phyloP scores from a whole-genome alignment of 2,329 filamentous ascomycete genomes.

The Didymella pinodella region DNA sequence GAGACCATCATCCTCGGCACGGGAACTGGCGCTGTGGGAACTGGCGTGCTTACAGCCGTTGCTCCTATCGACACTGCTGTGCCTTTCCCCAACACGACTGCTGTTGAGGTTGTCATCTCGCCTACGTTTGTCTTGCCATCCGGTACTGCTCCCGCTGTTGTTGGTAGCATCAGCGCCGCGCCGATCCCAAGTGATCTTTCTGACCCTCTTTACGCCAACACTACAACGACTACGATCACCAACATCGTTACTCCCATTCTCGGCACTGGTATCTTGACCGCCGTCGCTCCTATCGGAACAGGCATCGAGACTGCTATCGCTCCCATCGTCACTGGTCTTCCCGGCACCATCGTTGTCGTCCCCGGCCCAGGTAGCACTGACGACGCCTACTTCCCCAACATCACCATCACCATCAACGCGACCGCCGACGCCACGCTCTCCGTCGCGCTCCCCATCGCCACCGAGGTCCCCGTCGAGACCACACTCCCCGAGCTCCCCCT shows the following conservation, averaged over 20 bases:
- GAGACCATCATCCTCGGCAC: conserved; percentile 11
- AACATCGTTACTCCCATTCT: conserved; percentile 10
- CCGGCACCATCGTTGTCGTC: conserved; percentile 15
- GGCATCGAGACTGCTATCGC: conserved; percentile 1
- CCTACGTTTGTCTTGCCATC: conserved; percentile 13
- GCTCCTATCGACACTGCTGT: conserved; percentile 3
- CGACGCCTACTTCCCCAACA: conserved; percentile 10
- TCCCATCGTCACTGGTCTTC: conserved; percentile 4
- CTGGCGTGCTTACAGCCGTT: conserved; percentile 4
- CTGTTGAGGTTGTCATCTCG: conserved; percentile 10
- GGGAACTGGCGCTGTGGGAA: conserved; percentile 1
- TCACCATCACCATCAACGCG: conserved; percentile 15
- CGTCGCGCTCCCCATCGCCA: conserved; percentile 5
- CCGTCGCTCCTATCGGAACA: conserved; percentile 4
- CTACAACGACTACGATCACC: conserved; percentile 13
- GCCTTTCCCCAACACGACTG: conserved; percentile 24
- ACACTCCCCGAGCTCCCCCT: not conserved
- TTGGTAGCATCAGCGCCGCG: conserved; percentile 10
- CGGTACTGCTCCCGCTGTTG: conserved; percentile 3
- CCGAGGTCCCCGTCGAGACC: conserved; percentile 6
- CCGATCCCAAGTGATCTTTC: conserved; percentile 1
- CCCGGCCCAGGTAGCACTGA: conserved; percentile 8
- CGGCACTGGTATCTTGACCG: conserved; percentile 3
- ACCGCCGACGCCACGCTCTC: conserved; percentile 12
- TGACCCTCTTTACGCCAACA: conserved; percentile 5